Conservation (phyloP, 1,139 yeast species). For the Suhomyces atakaporum region DNA sequence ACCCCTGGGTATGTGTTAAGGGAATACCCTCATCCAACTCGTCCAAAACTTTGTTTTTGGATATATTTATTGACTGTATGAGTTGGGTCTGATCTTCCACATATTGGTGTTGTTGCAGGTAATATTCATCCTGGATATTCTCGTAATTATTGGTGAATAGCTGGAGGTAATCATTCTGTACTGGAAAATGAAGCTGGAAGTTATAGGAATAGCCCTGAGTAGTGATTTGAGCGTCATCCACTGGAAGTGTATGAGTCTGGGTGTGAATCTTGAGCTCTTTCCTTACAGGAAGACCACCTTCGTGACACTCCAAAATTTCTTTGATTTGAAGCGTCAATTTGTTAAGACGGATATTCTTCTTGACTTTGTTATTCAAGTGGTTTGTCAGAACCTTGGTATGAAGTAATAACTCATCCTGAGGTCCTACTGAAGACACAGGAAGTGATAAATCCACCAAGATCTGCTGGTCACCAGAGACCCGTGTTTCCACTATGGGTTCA, state of each 20-base stretch:
- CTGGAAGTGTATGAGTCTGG: constrained; percentile 27
- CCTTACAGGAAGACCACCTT: constrained; percentile 47
- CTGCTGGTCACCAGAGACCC: constrained; percentile 43
- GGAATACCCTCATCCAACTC: constrained; percentile 45
- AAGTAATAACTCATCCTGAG: constrained; percentile 45
- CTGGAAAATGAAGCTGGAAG: constrained; percentile 38
- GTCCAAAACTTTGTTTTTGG: constrained; percentile 20
- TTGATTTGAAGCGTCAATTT: constrained; percentile 50
- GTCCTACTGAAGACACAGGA: constrained; percentile 53
- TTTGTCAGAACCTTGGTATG: constrained; percentile 42
- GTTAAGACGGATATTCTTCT: constrained; percentile 45
- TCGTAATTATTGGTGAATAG: constrained; percentile 18
- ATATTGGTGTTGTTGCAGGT: constrained; percentile 7
- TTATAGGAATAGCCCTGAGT: constrained; percentile 33
- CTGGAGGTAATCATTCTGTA: constrained; percentile 39
- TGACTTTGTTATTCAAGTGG: constrained; percentile 33
- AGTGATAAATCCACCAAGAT: constrained; percentile 44
- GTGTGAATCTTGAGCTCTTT: constrained; percentile 37
- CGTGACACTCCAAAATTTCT: constrained; percentile 51
- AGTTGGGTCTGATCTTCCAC: constrained; percentile 11
- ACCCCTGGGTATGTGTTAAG: constrained; percentile 46
- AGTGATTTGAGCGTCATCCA: constrained; percentile 25
- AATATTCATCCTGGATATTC: constrained; percentile 6
- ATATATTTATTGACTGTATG: constrained; percentile 20
- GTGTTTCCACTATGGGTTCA: constrained; percentile 47